Evolutionary conservation across 1,284 basidiomycete genomes (phyloP), one percentile per base, ranked within the genome.

Genomic region (Ganoderma meredithae): DNA sequence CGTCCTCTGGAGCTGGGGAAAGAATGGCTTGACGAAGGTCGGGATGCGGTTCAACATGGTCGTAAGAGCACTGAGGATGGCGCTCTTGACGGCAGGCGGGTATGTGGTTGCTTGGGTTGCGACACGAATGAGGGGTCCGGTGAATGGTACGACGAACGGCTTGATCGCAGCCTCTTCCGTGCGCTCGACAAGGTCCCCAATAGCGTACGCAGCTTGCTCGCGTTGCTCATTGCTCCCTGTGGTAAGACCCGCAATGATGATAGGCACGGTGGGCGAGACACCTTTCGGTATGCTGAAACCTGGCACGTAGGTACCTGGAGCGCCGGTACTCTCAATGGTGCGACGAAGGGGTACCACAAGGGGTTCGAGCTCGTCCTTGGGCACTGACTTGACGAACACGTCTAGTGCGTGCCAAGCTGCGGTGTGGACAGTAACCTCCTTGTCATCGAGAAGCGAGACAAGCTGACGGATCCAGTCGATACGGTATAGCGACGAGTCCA

Each of bases 391-490:
- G 80, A 98, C 90, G 73, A 98, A 95, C 15, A 86, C 86, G 64
- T 98, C 96, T 56, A 99, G 84, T 0, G 96, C 91, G 52, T 85
- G 83, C 90, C 93, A 95, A 1, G 97, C 95, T 0, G 93, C 91
- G 2, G 89, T 91, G 74, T 97, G 91, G 6, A 99, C 95, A 0
- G 83, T 79, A 1, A 88, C 83, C 69, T 91, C 86, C 8, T 83
- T 81, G 76, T 99, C 97, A 74, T 97, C 97, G 69, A 98, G 85
- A 4, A 95, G 82, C 0, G 95, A 88, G 3, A 99, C 84, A 17
- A 99, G 86, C 74, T 96, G 95, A n/a, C 97, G 91, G 68, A 99
- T 88, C 96, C 97, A 99, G 80, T 99, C 96, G 66, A 96, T 84
- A 19, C 94, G 89, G 80, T 99, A 99, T 19, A 95, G 79, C 0